Base-by-base conservation (phyloP, 2,329 filamentous ascomycete species). In the Chrysoporthe puriensis region DNA sequence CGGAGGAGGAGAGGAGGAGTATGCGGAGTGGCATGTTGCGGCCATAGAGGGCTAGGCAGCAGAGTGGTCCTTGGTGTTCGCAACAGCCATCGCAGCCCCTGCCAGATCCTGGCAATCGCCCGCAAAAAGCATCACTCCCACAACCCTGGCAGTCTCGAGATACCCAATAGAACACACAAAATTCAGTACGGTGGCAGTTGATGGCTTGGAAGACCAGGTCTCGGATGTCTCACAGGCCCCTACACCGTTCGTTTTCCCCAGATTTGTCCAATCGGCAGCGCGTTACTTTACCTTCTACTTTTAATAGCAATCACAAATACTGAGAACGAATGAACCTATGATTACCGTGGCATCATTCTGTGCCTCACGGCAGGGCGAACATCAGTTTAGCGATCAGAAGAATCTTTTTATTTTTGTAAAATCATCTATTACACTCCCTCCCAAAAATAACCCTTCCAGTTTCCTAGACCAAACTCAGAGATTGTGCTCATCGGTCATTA, bases 1-100 rank as follows among this genome's bases (percentile, higher is more conserved):
- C 63, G 46, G 67, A 69, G 16, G 67, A 66, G 6, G 67, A 69
- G 67, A 50, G 67, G 42, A 60, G 67, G n/a, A 69, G 67, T 21
- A 59, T 67, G 64, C 57, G 67, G 57, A 69, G 67, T 46, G 64
- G 64, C 14, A 34, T 64, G 46, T 21, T 69, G 48, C 61, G 18
- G 42, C 68, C 68, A 16, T 69, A 69, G 64, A 36, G 26, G 40
- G 61, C 36, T 44, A 21, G 32, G 36, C 57, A 42, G 32, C 32
- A 36, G 36, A 9, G 36, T 40, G 36, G 9, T 40, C 6, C 36
- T 40, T 21, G 11, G n/a, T 14, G n/a, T 16, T n/a, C 8, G 44
- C 44, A 48, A 16, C 48, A 26, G 21, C 11, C 18, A 50, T 21
- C 21, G 7, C n/a, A 26, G 21, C 48, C 48, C 4, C 21, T 21